Percentiles rank a stretch among this genome's conserved stretches.
Evolutionary conservation across 2,329 filamentous ascomycete genomes (phyloP).

Genomic region (Decorospora gaudefroyi): DNA sequence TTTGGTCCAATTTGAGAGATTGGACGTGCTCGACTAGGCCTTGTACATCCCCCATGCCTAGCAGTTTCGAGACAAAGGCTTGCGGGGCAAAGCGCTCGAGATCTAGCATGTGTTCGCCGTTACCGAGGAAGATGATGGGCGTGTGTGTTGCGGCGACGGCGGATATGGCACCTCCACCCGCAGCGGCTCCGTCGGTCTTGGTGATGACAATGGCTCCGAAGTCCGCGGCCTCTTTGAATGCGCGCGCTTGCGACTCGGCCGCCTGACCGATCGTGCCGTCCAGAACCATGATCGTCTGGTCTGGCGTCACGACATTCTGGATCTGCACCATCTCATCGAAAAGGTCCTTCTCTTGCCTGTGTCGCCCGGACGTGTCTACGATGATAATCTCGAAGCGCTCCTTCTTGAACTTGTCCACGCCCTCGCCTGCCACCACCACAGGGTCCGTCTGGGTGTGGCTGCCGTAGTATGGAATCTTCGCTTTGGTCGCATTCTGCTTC

Average conservation of each 20-base stretch:
- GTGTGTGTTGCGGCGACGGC: constrained; percentile 95
- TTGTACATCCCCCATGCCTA: constrained; percentile 97
- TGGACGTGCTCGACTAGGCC: constrained; percentile 96
- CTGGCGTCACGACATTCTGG: constrained; percentile 82
- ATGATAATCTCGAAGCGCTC: constrained; percentile 98
- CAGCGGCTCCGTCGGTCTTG: constrained; percentile 95
- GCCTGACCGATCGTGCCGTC: constrained; percentile 96
- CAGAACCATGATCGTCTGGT: constrained; percentile 98
- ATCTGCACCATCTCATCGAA: constrained; percentile 99
- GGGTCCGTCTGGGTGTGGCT: constrained; percentile 96
- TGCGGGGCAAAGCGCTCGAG: constrained; percentile 90
- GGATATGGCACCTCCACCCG: constrained; percentile 95
- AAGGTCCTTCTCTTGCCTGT: constrained; percentile 90
- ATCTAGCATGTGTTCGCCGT: constrained; percentile 95
- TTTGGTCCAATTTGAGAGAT: constrained; percentile 91
- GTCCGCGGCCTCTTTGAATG: constrained; percentile 95
- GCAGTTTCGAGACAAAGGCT: constrained; percentile 88
- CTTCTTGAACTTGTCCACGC: constrained; percentile 99
- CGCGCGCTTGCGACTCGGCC: constrained; percentile 89
- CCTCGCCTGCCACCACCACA: constrained; percentile 88
- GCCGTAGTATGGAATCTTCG: constrained; percentile 98
- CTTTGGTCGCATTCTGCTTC: constrained; percentile 98
- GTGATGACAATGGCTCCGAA: constrained; percentile 99
- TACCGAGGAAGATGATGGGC: constrained; percentile 97
- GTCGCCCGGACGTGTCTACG: constrained; percentile 93